phyloP scores from a whole-genome alignment of 2,329 filamentous ascomycete species.

The Fusarium sp. region DNA sequence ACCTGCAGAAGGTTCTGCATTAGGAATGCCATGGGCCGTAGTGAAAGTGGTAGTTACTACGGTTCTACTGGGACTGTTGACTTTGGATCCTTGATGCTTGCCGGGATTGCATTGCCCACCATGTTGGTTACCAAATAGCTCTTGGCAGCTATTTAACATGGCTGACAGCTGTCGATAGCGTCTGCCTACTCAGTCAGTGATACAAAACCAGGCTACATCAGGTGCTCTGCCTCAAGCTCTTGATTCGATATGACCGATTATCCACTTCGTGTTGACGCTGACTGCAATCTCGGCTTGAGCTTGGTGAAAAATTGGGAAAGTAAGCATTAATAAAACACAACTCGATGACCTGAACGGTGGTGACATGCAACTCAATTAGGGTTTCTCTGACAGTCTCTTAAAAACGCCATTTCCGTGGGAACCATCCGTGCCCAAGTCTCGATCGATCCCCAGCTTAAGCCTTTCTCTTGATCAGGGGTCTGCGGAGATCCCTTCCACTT shows the following conservation, averaged over 20 bases:
- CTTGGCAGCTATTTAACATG: slow-evolving; percentile 21
- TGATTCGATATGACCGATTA: background rate
- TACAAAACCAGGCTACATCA: slow-evolving; percentile 44
- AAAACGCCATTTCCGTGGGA: slow-evolving; percentile 7
- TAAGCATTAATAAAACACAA: background rate
- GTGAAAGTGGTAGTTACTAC: slow-evolving; percentile 30
- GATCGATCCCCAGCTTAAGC: slow-evolving; percentile 60
- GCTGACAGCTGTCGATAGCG: background rate
- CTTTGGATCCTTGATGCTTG: slow-evolving; percentile 26
- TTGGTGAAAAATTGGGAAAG: background rate
- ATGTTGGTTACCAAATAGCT: slow-evolving; percentile 20
- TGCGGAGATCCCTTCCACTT: slow-evolving; percentile 53
- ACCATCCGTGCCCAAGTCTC: slow-evolving; percentile 5
- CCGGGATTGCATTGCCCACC: slow-evolving; percentile 45
- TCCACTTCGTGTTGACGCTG: background rate
- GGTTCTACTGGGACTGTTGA: slow-evolving; percentile 28
- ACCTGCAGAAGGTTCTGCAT: slow-evolving; percentile 47
- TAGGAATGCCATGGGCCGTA: slow-evolving; percentile 47
- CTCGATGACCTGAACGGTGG: background rate
- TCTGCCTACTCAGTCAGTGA: slow-evolving; percentile 57
- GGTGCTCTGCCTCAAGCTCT: background rate
- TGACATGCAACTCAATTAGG: slow-evolving; percentile 11
- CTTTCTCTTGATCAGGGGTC: slow-evolving; percentile 54
- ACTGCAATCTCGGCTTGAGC: background rate
- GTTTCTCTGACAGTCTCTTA: slow-evolving; percentile 10